Conservation (phyloP, 2,329 filamentous ascomycete species). For the Ascochyta lentis region DNA sequence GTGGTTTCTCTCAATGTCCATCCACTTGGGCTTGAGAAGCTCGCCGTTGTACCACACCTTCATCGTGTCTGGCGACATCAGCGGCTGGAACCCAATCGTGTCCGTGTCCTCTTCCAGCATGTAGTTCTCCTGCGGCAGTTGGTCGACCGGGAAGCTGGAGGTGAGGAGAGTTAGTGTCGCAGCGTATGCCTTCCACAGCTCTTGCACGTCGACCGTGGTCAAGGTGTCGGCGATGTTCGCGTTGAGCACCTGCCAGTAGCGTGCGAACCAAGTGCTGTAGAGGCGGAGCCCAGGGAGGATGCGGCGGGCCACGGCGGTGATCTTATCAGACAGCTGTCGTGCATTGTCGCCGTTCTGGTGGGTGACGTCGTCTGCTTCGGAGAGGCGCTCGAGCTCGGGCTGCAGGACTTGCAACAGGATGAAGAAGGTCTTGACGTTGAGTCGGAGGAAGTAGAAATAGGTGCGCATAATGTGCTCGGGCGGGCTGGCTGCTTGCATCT, state of each 20-base stretch:
- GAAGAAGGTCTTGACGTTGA: constrained; percentile 80
- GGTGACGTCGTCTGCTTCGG: constrained; percentile 54
- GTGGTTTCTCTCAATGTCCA: constrained; percentile 62
- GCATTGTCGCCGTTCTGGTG: constrained; percentile 44
- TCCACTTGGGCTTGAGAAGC: constrained; percentile 60
- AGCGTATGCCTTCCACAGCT: constrained; percentile 72
- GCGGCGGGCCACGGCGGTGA: constrained; percentile 65
- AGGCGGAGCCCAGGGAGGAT: constrained; percentile 69
- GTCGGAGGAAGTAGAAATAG: constrained; percentile 70
- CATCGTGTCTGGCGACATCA: constrained; percentile 58
- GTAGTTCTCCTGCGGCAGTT: constrained; percentile 65
- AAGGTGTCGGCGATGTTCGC: constrained; percentile 61
- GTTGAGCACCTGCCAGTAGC: constrained; percentile 61
- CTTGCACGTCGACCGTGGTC: constrained; percentile 64
- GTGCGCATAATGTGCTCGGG: constrained; percentile 48
- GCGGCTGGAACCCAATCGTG: constrained; percentile 69
- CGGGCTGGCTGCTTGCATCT: constrained; percentile 55
- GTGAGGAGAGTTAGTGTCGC: constrained; percentile 65
- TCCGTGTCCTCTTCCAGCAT: constrained; percentile 73
- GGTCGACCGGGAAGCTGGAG: constrained; percentile 64
- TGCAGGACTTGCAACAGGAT: constrained; percentile 73
- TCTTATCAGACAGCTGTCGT: constrained; percentile 55
- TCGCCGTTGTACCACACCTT: constrained; percentile 60
- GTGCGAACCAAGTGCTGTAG: constrained; percentile 72
- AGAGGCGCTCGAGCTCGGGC: constrained; percentile 70